phyloP scores from a whole-genome alignment of 23 red algal species.

The Gracilaria domingensis region DNA sequence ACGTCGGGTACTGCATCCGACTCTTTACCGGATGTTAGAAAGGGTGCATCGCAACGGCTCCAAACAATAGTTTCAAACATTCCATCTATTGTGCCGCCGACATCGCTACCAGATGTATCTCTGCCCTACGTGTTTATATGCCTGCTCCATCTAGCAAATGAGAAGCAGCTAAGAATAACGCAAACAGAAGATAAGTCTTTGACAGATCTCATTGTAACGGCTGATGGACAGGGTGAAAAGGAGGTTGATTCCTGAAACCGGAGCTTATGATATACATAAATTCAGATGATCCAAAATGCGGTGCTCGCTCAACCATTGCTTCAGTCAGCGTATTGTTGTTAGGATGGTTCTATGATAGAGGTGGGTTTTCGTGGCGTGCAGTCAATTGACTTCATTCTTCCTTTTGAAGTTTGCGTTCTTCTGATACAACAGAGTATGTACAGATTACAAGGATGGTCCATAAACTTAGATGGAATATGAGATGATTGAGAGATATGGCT shows the following conservation, averaged over 20 bases:
- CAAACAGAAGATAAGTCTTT: conserved; percentile 12
- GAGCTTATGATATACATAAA: background rate
- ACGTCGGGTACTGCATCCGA: background rate
- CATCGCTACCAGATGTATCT: conserved; percentile 72
- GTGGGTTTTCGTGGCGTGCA: background rate
- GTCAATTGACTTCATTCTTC: conserved; percentile 8
- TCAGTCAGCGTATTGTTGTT: background rate
- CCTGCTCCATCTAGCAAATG: conserved; percentile 97
- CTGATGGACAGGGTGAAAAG: background rate
- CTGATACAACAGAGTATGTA: conserved; percentile 2
- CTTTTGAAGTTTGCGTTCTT: conserved; percentile 6
- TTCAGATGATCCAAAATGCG: background rate
- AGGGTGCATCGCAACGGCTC: conserved; percentile 24
- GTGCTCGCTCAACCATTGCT: background rate
- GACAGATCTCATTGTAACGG: conserved; percentile 43
- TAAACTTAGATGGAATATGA: conserved; percentile 53
- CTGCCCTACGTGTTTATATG: conserved; percentile 95
- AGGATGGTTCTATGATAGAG: background rate
- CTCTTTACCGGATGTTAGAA: conserved; percentile 7
- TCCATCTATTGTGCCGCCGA: conserved; percentile 33
- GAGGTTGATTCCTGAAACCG: background rate
- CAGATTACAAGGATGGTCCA: conserved; percentile 50
- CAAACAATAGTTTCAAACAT: conserved; percentile 45
- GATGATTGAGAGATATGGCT: conserved; percentile 33
- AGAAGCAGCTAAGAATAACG: conserved; percentile 71